phyloP scores from a whole-genome alignment of 805 yeast genomes.

The Candida tammaniensis region DNA sequence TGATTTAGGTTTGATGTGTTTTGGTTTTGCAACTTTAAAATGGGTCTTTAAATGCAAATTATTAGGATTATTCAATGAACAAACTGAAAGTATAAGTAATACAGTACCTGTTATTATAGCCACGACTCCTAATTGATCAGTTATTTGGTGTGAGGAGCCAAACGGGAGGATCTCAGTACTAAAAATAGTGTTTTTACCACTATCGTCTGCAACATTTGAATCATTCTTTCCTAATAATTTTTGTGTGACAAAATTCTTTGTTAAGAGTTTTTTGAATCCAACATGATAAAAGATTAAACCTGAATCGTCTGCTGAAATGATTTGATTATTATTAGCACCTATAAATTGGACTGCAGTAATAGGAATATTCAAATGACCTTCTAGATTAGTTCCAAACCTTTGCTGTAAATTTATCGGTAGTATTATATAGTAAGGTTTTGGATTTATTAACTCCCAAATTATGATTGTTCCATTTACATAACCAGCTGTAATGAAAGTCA shows the following conservation, averaged over 20 bases:
- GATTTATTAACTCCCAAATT: slow-evolving; percentile 63
- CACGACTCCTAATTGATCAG: slow-evolving; percentile 57
- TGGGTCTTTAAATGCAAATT: slow-evolving; percentile 42
- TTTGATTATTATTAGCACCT: slow-evolving; percentile 24
- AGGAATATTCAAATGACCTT: slow-evolving; percentile 30
- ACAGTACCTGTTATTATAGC: slow-evolving; percentile 56
- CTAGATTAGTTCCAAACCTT: slow-evolving; percentile 20
- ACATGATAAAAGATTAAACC: slow-evolving; percentile 60
- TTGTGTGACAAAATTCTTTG: slow-evolving; percentile 45
- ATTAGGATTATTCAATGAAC: slow-evolving; percentile 38
- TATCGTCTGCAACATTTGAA: slow-evolving; percentile 15
- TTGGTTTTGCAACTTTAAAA: slow-evolving; percentile 46
- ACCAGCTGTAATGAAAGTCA: slow-evolving; percentile 68
- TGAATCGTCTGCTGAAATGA: slow-evolving; percentile 31
- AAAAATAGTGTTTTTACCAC: slow-evolving; percentile 16
- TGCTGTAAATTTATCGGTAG: slow-evolving; percentile 23
- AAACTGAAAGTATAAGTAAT: slow-evolving; percentile 52
- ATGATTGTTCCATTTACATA: slow-evolving; percentile 60
- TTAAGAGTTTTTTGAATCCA: slow-evolving; percentile 56
- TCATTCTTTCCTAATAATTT: slow-evolving; percentile 50
- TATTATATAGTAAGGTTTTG: slow-evolving; percentile 46
- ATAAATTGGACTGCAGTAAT: slow-evolving; percentile 26
- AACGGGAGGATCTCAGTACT: slow-evolving; percentile 54
- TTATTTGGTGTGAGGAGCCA: slow-evolving; percentile 51
- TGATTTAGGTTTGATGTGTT: slow-evolving; percentile 15